Base-by-base conservation (phyloP, 495 filamentous ascomycete species). In the Daldinia bambusicola region DNA sequence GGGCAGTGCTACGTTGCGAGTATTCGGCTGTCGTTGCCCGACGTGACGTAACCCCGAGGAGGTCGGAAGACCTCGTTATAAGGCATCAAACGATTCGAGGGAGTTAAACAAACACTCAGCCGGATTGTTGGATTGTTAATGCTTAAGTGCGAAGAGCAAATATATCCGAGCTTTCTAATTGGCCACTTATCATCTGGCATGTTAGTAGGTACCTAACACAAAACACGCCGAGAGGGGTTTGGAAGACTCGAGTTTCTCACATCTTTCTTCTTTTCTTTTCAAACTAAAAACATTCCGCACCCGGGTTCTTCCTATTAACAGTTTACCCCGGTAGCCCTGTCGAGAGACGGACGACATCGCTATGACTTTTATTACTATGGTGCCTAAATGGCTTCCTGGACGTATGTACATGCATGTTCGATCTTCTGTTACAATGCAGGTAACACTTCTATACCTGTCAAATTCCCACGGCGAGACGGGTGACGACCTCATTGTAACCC, bases 281-380 rank as follows among this genome's bases (percentile, higher is more conserved):
- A 67, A 61, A 72, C 59, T 40, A 59, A 52, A 66, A 66, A 55
- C 34, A 65, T 65, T 69, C 70, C 70, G 70, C 65, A 30, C 53
- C 57, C 43, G 57, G 43, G 43, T 52, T 65, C 37, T 65, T 40
- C 56, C 56, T 64, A 9, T 38, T 68, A 57, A 69, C 61, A 69
- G 43, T 45, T 69, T 52, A 69, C 51, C n/a, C n/a, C n/a, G n/a
- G n/a, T n/a, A n/a, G n/a, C 66, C 70, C 57, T 66, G 62, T 20
- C 57, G 18, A 36, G 36, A 58, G 26, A 66, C 20, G 57, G 12
- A n/a, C n/a, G n/a, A n/a, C 7, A 62, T 34, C 34, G 13, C 31
- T 63, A 50, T 72, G 55, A 56, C 53, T 57, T 57, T 63, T 10
- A 22, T 66, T 59, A 48, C 52, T 37, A 34, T 34, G 20, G 13